Evolutionary conservation across 78 protist genomes (phyloP).

Genomic region (Guillardia theta): DNA sequence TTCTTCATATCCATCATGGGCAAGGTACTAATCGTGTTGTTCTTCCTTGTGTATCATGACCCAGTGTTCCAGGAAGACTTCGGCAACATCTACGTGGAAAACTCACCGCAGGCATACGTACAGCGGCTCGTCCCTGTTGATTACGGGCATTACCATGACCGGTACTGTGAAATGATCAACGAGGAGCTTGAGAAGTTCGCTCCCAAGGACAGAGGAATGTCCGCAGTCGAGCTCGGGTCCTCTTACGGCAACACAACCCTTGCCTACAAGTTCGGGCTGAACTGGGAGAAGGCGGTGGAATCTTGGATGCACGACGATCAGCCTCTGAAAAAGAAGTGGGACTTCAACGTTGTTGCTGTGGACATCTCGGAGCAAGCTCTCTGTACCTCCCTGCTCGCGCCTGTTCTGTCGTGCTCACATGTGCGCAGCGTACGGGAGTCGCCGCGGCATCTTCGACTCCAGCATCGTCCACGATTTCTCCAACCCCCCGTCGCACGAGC

Average conservation of each 20-base stretch:
- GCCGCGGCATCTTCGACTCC: neutral
- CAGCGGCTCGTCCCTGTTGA: neutral
- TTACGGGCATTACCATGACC: constrained; percentile 4
- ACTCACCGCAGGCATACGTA: constrained; percentile 15
- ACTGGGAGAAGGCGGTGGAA: neutral
- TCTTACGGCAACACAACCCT: neutral
- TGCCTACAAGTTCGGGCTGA: neutral
- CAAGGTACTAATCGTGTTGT: too few relatives aligned
- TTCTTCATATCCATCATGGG: too few relatives aligned
- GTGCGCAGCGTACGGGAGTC: neutral
- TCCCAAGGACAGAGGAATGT: neutral
- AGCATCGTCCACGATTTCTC: neutral
- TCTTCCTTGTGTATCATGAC: too few relatives aligned
- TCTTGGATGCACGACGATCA: neutral
- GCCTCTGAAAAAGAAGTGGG: neutral
- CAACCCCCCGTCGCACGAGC: neutral
- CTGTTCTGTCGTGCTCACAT: too few relatives aligned
- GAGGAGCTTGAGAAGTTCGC: neutral
- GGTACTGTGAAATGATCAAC: neutral
- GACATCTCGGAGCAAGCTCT: neutral
- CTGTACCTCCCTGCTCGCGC: too few relatives aligned
- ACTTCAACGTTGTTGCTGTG: neutral
- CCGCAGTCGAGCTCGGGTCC: neutral
- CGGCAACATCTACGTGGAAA: neutral
- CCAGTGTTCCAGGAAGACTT: neutral